These are phyloP conservation scores for Monilinia aucupariae DNA, from an alignment of 2,329 filamentous ascomycete genomes.

Conservation along the genomic window DNA sequence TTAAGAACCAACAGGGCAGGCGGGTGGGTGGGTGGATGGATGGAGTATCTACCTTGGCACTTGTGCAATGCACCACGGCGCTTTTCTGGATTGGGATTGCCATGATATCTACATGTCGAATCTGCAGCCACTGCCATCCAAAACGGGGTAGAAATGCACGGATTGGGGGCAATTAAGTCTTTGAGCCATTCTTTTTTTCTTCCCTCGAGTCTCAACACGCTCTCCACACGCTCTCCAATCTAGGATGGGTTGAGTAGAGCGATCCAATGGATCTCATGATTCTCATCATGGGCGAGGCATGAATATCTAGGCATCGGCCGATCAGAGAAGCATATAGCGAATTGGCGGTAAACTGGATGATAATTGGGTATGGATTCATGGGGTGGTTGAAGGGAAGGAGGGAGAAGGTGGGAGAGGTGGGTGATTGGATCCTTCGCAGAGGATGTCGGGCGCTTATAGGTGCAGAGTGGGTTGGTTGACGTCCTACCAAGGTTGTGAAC, in stretches of 20 bases:
- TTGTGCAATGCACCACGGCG: neutral
- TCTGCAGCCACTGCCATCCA: neutral
- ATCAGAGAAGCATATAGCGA: neutral
- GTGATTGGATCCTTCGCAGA: neutral
- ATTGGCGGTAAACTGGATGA: neutral
- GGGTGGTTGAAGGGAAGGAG: neutral
- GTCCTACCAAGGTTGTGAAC: slow-evolving; percentile 2
- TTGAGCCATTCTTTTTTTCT: neutral
- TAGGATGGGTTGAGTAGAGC: neutral
- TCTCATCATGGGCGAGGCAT: neutral
- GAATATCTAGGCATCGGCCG: neutral
- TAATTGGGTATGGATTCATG: neutral
- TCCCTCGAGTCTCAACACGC: too few species aligned
- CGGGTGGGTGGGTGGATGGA: neutral
- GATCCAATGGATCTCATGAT: slow-evolving; percentile 7
- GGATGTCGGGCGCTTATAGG: slow-evolving; percentile 15
- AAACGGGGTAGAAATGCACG: slow-evolving; percentile 3
- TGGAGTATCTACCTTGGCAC: neutral
- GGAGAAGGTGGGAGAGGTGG: neutral
- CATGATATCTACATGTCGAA: slow-evolving; percentile 1
- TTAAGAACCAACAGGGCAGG: slow-evolving; percentile 17
- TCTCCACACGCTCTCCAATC: neutral
- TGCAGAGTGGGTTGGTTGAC: neutral
- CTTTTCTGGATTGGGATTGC: slow-evolving; percentile 1
- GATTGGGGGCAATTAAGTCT: neutral